Conservation (phyloP, 1,139 yeast species). For the Debaryomyces sp. region DNA sequence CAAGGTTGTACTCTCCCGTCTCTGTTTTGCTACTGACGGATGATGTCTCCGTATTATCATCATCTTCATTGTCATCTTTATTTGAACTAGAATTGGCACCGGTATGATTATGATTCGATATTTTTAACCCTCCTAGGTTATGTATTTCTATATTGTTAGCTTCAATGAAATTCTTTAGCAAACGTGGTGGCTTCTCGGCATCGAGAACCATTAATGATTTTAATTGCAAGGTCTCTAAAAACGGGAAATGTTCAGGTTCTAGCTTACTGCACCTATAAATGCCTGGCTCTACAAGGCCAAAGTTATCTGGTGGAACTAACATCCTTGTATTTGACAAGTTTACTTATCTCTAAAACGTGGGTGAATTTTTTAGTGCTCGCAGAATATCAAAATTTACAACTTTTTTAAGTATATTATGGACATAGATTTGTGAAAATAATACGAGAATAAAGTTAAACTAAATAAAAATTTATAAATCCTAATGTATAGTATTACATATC, state of each 20-base stretch:
- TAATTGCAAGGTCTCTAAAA: conserved; percentile 62
- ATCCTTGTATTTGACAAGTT: conserved; percentile 28
- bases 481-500: background rate
- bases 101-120: conserved; percentile 44
- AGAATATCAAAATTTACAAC: background rate
- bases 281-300: conserved; percentile 77
- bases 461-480: background rate
- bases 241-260: conserved; percentile 62
- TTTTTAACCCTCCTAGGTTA: conserved; percentile 49
- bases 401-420: no score
- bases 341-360: background rate
- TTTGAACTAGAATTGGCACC: conserved; percentile 21
- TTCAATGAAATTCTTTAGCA: conserved; percentile 48
- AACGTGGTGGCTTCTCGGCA: conserved; percentile 71
- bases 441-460: background rate
- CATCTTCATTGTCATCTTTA: conserved; percentile 21
- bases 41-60: conserved; percentile 13
- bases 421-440: background rate
- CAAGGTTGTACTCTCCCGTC: background rate
- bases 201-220: conserved; percentile 64
- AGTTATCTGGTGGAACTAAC: conserved; percentile 81
- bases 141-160: conserved; percentile 46
- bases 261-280: conserved; percentile 60
- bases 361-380: conserved; percentile 2
- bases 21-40: conserved; percentile 3